Evolutionary conservation across 2,329 filamentous ascomycete genomes (phyloP).

Genomic region (Escovopsis sp.): DNA sequence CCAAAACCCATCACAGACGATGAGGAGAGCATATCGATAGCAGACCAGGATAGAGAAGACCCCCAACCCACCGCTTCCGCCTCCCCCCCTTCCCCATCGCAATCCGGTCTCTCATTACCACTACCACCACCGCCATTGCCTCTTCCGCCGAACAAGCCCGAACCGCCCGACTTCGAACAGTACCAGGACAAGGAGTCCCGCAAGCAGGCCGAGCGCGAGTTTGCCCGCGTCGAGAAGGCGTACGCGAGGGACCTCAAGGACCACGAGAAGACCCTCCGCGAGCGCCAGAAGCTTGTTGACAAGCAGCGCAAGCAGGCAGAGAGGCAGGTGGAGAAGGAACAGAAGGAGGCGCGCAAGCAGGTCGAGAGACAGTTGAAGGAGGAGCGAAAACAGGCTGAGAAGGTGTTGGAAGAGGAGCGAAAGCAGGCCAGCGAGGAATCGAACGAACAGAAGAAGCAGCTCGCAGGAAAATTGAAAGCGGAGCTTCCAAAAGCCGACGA

Average conservation of each 20-base stretch:
- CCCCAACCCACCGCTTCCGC: too few relatives aligned
- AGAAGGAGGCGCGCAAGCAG: slow-evolving; percentile 25
- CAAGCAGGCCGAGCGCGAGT: slow-evolving; percentile 55
- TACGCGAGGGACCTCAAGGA: slow-evolving; percentile 54
- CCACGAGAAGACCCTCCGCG: slow-evolving; percentile 46
- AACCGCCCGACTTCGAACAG: slow-evolving; percentile 35
- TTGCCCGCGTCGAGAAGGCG: slow-evolving; percentile 43
- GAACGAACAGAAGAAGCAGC: slow-evolving; percentile 15
- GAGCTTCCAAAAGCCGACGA: slow-evolving; percentile 25
- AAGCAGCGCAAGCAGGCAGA: slow-evolving; percentile 32
- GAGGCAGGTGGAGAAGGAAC: slow-evolving; percentile 25
- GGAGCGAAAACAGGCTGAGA: slow-evolving; percentile 17
- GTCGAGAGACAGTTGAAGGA: slow-evolving; percentile 23
- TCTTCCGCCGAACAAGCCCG: slow-evolving; percentile 13
- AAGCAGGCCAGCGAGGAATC: slow-evolving; percentile 15
- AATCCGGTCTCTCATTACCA: too few relatives aligned
- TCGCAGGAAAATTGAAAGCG: too few relatives aligned
- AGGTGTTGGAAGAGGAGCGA: slow-evolving; percentile 10
- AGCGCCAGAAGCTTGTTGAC: slow-evolving; percentile 43
- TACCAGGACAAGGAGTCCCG: slow-evolving; percentile 49
- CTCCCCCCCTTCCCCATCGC: slow-evolving; percentile 23
- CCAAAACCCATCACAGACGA: neutral
- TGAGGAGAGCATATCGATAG: too few relatives aligned
- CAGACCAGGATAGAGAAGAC: too few relatives aligned
- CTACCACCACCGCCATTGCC: slow-evolving; percentile 41